A percentile compares a stretch with the other conserved stretches of the same genome.
These are phyloP conservation scores for Vanilla planifolia DNA, from an alignment of 106 monocot genomes.

Conservation along the genomic window DNA sequence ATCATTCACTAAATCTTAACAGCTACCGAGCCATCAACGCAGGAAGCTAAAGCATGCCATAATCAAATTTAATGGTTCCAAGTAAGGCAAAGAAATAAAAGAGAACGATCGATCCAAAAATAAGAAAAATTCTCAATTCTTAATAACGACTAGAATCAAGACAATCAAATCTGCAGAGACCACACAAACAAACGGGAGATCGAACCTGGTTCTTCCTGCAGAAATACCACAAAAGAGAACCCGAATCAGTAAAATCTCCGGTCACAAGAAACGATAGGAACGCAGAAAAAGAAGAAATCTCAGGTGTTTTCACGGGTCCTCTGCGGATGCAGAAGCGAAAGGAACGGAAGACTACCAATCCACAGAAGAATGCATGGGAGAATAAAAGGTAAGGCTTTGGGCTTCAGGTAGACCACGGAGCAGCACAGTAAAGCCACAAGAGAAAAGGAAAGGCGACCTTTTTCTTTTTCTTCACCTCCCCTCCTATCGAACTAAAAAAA, in stretches of 20 bases:
- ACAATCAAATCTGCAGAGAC: too few relatives aligned
- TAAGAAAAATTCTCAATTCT: not conserved
- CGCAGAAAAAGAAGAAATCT: not conserved
- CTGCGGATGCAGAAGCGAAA: not conserved
- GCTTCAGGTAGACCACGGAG: not conserved
- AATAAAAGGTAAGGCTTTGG: slow-evolving; percentile 10
- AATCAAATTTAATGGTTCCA: too few relatives aligned
- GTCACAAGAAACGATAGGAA: not conserved
- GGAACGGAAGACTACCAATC: not conserved
- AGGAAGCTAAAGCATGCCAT: not conserved
- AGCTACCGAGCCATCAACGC: too few relatives aligned
- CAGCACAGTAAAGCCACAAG: slow-evolving; percentile 4
- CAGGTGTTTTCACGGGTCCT: slow-evolving; percentile 6
- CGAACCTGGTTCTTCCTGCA: not conserved
- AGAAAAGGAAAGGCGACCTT: not conserved
- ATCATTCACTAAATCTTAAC: too few relatives aligned
- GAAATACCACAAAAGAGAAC: not conserved
- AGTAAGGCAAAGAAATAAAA: not conserved
- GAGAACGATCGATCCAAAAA: not conserved
- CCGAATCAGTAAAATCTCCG: not conserved
- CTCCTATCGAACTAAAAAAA: not conserved
- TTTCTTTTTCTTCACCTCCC: slow-evolving; percentile 3
- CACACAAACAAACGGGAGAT: not conserved
- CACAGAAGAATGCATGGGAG: slow-evolving; percentile 11
- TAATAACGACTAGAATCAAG: too few relatives aligned